Evolutionary conservation across 352 stramenopile species (phyloP).

Genomic region (Pythium utonaiense): DNA sequence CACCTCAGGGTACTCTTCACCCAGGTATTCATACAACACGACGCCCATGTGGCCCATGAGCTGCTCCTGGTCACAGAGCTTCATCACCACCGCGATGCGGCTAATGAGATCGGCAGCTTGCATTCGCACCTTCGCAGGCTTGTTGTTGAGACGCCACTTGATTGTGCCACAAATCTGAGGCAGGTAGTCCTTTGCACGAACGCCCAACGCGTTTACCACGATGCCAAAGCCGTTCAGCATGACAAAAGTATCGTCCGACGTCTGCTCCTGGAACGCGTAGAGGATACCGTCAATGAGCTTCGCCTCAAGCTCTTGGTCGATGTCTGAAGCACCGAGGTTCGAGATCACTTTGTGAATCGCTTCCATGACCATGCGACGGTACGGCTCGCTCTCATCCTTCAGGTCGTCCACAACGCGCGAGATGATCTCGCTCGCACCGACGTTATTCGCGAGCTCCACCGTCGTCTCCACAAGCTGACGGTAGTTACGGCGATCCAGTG

Average conservation of each 20-base stretch:
- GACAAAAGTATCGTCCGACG: conserved; percentile 91
- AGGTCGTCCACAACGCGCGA: conserved; percentile 97
- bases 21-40: conserved; percentile 99
- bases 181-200: conserved; percentile 97
- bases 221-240: conserved; percentile 99
- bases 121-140: conserved; percentile 97
- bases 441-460: conserved; percentile 97
- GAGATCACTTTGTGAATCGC: conserved; percentile 98
- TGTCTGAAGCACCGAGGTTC: conserved; percentile 95
- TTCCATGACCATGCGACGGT: conserved; percentile 99
- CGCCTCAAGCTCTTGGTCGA: conserved; percentile 97
- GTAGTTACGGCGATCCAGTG: conserved; percentile 97
- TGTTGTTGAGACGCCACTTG: conserved; percentile 99
- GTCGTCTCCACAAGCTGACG: conserved; percentile 99
- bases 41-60: conserved; percentile 99
- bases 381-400: conserved; percentile 99
- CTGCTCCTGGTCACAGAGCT: conserved; percentile 97
- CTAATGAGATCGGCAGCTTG: conserved; percentile 98
- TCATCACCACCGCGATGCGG: conserved; percentile 98
- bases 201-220: conserved; percentile 96
- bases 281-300: conserved; percentile 99
- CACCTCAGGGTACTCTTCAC: conserved; percentile 99
- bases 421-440: conserved; percentile 99
- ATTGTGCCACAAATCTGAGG: conserved; percentile 98
- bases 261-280: conserved; percentile 98